Conservation (phyloP, 306 rosid species). For the Crotalaria pallida region DNA sequence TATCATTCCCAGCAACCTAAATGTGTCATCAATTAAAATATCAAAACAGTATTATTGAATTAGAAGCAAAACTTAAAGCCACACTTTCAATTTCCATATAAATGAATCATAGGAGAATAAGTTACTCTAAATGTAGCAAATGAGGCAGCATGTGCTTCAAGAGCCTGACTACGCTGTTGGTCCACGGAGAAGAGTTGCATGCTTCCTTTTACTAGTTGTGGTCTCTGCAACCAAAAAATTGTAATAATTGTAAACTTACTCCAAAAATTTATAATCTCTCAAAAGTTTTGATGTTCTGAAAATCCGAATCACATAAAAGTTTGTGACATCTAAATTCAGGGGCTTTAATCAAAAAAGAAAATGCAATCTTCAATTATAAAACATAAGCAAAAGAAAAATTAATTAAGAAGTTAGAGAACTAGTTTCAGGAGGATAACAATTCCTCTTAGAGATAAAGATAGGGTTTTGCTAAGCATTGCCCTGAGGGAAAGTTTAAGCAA, state of each 20-base stretch:
- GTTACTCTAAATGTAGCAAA: constrained; percentile 50
- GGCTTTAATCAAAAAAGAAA: not conserved
- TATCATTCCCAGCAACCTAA: constrained; percentile 55
- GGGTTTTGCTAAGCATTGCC: too few relatives aligned
- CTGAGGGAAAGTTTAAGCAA: too few relatives aligned
- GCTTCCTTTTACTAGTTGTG: constrained; percentile 61
- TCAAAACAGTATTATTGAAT: not conserved
- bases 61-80: constrained; percentile 1
- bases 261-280: not conserved
- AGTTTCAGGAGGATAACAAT: not conserved
- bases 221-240: constrained; percentile 35
- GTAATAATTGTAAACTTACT: not conserved
- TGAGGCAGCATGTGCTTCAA: constrained; percentile 70
- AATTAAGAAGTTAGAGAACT: not conserved
- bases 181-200: constrained; percentile 66
- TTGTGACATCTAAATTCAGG: not conserved
- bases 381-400: not conserved
- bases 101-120: not conserved
- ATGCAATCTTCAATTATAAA: not conserved
- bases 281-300: not conserved
- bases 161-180: constrained; percentile 65
- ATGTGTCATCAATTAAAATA: not conserved
- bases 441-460: not conserved
- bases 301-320: not conserved
- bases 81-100: not conserved